Evolutionary conservation across 2,329 filamentous ascomycete species (phyloP).

Genomic region (Alternaria triticina): DNA sequence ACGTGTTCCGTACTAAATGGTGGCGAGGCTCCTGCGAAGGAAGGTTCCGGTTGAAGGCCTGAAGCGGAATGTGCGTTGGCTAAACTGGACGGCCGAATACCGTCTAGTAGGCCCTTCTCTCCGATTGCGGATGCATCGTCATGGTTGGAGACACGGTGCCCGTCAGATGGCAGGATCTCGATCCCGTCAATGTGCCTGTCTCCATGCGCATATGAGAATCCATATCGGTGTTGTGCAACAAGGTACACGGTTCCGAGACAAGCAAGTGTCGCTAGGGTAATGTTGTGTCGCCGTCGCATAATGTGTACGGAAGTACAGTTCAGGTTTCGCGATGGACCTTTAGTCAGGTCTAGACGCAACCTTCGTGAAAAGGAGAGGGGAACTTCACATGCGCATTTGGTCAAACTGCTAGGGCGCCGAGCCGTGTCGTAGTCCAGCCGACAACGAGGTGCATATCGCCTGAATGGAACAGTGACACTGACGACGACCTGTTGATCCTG

Average conservation of each 20-base stretch:
- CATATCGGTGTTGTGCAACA: background rate
- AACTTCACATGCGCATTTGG: background rate
- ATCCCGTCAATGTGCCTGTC: background rate
- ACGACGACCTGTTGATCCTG: background rate
- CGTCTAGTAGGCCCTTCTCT: background rate
- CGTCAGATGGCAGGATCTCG: slow-evolving; percentile 5
- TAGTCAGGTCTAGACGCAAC: background rate
- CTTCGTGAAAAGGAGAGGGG: background rate
- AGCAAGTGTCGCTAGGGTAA: slow-evolving; percentile 10
- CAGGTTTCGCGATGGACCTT: background rate
- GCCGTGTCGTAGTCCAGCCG: background rate
- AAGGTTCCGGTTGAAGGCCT: background rate
- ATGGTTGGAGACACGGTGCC: background rate
- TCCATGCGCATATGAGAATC: background rate
- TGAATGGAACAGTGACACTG: background rate
- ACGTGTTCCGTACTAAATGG: background rate
- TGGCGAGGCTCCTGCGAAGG: background rate
- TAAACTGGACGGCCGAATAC: background rate
- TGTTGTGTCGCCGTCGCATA: slow-evolving; percentile 15
- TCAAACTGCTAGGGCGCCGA: background rate
- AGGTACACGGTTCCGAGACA: slow-evolving; percentile 8
- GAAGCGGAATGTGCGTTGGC: background rate
- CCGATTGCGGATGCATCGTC: background rate
- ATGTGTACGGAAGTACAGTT: background rate
- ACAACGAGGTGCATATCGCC: background rate